Conservation (phyloP, 208 protist genomes). For the Leptomonas pyrrhocoris region DNA sequence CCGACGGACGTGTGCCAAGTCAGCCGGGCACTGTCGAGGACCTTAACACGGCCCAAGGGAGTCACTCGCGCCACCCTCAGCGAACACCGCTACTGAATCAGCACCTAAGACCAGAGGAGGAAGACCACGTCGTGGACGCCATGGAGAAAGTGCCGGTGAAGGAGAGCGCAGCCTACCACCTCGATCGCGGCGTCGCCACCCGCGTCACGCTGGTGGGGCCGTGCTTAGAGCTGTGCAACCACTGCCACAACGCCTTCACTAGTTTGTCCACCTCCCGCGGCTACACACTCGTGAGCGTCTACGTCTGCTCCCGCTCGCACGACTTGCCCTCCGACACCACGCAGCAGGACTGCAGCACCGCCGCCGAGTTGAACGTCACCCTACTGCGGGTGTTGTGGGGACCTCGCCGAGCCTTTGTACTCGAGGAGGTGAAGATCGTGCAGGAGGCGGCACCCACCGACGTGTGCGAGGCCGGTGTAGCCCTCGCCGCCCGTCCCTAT, state of each 20-base stretch:
- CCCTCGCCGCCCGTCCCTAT: conserved; percentile 34
- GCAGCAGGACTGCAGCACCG: neutral
- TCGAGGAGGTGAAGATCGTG: conserved; percentile 40
- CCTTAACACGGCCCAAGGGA: neutral
- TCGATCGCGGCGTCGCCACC: conserved; percentile 54
- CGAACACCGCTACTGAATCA: conserved; percentile 9
- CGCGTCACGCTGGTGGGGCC: conserved; percentile 54
- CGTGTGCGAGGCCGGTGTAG: conserved; percentile 59
- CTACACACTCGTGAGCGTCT: conserved; percentile 38
- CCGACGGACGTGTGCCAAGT: neutral
- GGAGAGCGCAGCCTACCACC: conserved; percentile 33
- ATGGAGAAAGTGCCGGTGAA: conserved; percentile 11
- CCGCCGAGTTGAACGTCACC: conserved; percentile 45
- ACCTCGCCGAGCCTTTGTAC: conserved; percentile 38
- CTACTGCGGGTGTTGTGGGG: conserved; percentile 44
- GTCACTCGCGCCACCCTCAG: neutral
- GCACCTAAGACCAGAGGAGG: conserved; percentile 14
- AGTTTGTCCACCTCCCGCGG: neutral
- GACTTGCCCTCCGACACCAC: conserved; percentile 10
- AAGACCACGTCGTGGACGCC: conserved; percentile 9
- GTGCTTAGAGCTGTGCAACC: conserved; percentile 63
- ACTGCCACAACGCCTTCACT: conserved; percentile 44
- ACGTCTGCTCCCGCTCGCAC: conserved; percentile 44
- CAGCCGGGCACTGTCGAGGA: neutral
- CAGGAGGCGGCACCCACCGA: conserved; percentile 39